Evolutionary conservation across 805 yeast species (phyloP), one percentile per base, ranked within the genome.

Genomic region (Cyberlindnera petersonii): DNA sequence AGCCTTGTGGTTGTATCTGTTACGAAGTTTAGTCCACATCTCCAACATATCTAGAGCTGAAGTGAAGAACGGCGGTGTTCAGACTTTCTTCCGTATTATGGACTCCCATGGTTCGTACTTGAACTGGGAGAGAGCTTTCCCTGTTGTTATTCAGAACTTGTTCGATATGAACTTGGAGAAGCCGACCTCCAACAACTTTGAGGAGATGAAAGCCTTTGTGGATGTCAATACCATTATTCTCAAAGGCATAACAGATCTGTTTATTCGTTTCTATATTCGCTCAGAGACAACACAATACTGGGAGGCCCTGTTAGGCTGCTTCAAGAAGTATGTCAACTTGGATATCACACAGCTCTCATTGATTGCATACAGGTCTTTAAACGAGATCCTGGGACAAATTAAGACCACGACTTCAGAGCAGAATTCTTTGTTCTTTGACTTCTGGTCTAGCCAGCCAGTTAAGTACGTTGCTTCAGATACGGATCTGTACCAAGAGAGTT

Each of bases 61-160:
- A 50, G 95, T 91, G 1, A 72, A 94, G 44, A 88, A 87, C 52
- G 96, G 96, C 2, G 80, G 96, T 0, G 74, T 87, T 13, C 95
- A 88, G 55, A 91, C 96, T 0, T 79, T 89, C 48, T 86, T 87
- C 61, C 76, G 89, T 47, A 80, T 91, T 21, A 68, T 85, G 43
- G 86, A 84, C 37, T 75, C 89, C 4, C 86, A 83, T 57, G 82
- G 86, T 0, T 53, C 60, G 9, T 64, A 66, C 30, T 64, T 79
- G 15, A 72, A 76, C 2, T 88, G 96, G 96, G 62, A 70, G 20
- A 59, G 79, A n/a, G 73, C 89, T 4, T 80, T 78, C 51, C 57
- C 64, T 22, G 69, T 82, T 26, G 86, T 86, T 2, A 68, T 89
- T 7, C 70, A 74, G 1, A 71, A 72, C 0, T 55, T 81, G n/a